Evolutionary conservation across 768 basidiomycete species (phyloP), one percentile per base, ranked within the genome.

Genomic region (Leccinum rimulosum): DNA sequence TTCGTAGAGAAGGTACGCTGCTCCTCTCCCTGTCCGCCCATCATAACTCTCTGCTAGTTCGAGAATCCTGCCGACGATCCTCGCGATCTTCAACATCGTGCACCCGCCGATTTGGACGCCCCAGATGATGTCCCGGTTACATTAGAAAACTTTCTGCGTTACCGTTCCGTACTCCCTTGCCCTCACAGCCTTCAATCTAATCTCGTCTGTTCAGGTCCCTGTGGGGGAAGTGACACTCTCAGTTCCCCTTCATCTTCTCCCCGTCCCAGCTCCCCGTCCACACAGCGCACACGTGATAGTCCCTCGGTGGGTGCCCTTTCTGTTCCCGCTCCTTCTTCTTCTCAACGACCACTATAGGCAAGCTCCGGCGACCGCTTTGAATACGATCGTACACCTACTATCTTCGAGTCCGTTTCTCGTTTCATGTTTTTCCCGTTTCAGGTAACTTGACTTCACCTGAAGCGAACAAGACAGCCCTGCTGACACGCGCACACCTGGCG

Each of bases 1-100:
- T 96, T 96, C 66, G 88, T 95, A 3, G 93, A 95, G 73, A 88
- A 82, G 80, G 93, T 66, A 1, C 36, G 8, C 49, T 0, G 14
- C 45, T 14, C 2, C 19, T 35, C 8, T 6, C 22, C 27, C 7
- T 15, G 0, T 45, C 50, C 2, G 6, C 45, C 4, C 12, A 10
- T 30, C 33, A 55, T 62, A 27, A 67, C 60, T 25, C 38, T 40
- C 54, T 52, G 25, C 22, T 70, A 93, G 91, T 84, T 93, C 68
- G 91, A 93, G 70, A 82, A 89, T 70, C 77, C 85, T 25, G 67
- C 74, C 52, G 88, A 93, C 67, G 89, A 93, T 75, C 91, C 91
- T 31, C 86, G 91, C 50, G 74, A 80, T 45, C 90, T 88, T 68
- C 80, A 81, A 40, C 74, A 73, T 55, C 74, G 66, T 47, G 70